These are phyloP conservation scores for Cladosporium oxysporum DNA, from an alignment of 2,329 filamentous ascomycete genomes.

Conservation along the genomic window DNA sequence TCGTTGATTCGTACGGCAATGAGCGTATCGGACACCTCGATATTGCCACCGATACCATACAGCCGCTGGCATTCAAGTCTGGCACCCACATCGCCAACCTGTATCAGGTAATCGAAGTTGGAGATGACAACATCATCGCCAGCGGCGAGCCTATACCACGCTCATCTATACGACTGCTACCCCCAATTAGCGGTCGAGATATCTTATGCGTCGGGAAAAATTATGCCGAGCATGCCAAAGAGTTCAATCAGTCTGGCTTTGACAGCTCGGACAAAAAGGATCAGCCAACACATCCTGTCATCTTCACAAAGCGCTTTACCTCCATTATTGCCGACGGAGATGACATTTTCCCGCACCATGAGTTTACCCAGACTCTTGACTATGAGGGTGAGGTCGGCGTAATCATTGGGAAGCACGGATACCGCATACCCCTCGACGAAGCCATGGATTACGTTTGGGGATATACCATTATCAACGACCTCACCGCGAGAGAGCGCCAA, in stretches of 20 bases:
- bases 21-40: slow-evolving; percentile 47
- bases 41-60: slow-evolving; percentile 40
- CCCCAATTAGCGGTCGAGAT: slow-evolving; percentile 53
- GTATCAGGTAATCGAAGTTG: slow-evolving; percentile 56
- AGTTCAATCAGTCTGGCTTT: slow-evolving; percentile 59
- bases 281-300: slow-evolving; percentile 55
- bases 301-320: slow-evolving; percentile 58
- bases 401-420: slow-evolving; percentile 55
- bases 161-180: slow-evolving; percentile 45
- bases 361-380: slow-evolving; percentile 54
- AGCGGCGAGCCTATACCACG: slow-evolving; percentile 38
- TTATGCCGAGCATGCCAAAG: slow-evolving; percentile 58
- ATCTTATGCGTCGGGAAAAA: slow-evolving; percentile 61
- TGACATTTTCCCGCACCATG: slow-evolving; percentile 48
- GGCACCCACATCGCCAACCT: slow-evolving; percentile 51
- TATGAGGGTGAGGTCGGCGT: slow-evolving; percentile 61
- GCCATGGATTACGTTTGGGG: slow-evolving; percentile 58
- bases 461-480: slow-evolving; percentile 59
- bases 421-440: slow-evolving; percentile 45
- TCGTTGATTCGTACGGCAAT: not conserved
- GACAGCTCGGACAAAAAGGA: slow-evolving; percentile 58
- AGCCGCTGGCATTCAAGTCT: slow-evolving; percentile 49
- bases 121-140: slow-evolving; percentile 42
- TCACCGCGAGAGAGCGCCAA: slow-evolving; percentile 57
- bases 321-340: slow-evolving; percentile 54